phyloP scores from a whole-genome alignment of 2,329 filamentous ascomycete species.

The Calonectria naviculata region DNA sequence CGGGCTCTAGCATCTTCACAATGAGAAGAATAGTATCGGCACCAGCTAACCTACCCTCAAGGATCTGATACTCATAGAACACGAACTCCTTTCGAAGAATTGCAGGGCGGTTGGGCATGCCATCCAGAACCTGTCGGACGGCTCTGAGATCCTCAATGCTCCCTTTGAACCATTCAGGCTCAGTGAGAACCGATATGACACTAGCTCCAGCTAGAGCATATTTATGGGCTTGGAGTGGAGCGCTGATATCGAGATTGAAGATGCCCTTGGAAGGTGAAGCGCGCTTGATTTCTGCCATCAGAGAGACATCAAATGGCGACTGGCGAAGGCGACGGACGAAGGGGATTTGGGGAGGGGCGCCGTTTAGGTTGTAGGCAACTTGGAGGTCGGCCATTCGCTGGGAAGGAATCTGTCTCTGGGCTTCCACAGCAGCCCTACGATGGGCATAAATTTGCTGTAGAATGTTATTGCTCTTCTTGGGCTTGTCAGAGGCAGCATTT shows the following conservation, averaged over 20 bases:
- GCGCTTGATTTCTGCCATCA: conserved; percentile 98
- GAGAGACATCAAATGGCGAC: conserved; percentile 86
- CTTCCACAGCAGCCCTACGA: conserved; percentile 78
- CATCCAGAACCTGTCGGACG: conserved; percentile 88
- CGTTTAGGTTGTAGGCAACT: conserved; percentile 84
- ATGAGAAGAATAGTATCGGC: conserved; percentile 96
- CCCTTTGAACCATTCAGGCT: conserved; percentile 99
- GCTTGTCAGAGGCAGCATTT: conserved; percentile 39
- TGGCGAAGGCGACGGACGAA: conserved; percentile 83
- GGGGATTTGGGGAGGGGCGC: conserved; percentile 85
- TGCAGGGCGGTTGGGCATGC: conserved; percentile 92
- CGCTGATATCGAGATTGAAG: conserved; percentile 88
- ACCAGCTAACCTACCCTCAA: conserved; percentile 91
- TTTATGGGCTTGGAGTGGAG: conserved; percentile 87
- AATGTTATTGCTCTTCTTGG: conserved; percentile 86
- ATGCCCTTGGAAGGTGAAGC: conserved; percentile 96
- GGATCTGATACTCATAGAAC: conserved; percentile 97
- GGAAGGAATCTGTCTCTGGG: conserved; percentile 87
- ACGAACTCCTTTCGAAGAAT: conserved; percentile 96
- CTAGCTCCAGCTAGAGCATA: conserved; percentile 96
- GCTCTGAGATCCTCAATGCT: conserved; percentile 92
- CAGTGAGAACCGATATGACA: conserved; percentile 97
- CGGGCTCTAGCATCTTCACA: conserved; percentile 93
- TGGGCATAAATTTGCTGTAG: conserved; percentile 91
- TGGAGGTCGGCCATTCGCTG: conserved; percentile 86